Evolutionary conservation across 768 basidiomycete genomes (phyloP).

Genomic region (Calocybe indica): DNA sequence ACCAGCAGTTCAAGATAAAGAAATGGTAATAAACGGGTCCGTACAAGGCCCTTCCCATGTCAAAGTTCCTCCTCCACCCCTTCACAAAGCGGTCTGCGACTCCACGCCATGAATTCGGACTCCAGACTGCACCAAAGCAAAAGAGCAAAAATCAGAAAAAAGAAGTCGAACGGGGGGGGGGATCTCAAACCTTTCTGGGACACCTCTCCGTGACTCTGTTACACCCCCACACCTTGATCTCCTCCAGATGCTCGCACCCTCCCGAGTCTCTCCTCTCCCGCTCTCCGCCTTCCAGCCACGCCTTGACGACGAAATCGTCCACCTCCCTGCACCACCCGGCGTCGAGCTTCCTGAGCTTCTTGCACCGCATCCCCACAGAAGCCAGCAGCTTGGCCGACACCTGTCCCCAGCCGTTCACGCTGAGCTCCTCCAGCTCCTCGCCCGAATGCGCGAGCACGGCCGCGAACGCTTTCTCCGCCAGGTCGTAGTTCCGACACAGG

Average conservation of each 20-base stretch:
- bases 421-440: conserved; percentile 45
- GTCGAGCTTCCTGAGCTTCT: conserved; percentile 55
- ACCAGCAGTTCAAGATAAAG: no score
- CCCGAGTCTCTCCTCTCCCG: conserved; percentile 13
- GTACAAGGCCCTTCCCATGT: no score
- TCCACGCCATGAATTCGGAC: conserved; percentile 26
- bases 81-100: conserved; percentile 9
- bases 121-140: conserved; percentile 17
- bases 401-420: conserved; percentile 75
- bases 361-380: conserved; percentile 24
- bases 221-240: conserved; percentile 53
- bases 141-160: neutral
- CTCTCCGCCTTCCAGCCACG: conserved; percentile 41
- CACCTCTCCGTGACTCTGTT: conserved; percentile 37
- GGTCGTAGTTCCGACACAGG: conserved; percentile 54
- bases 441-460: conserved; percentile 71
- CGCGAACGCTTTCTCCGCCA: conserved; percentile 47
- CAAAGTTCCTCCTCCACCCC: no score
- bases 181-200: conserved; percentile 29
- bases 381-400: conserved; percentile 39
- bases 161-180: neutral
- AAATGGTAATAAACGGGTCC: no score
- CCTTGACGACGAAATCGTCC: conserved; percentile 79
- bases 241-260: conserved; percentile 32
- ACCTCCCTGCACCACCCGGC: conserved; percentile 81